Base-by-base conservation (phyloP, 2,329 filamentous ascomycete species). In the Penicillium hordei region DNA sequence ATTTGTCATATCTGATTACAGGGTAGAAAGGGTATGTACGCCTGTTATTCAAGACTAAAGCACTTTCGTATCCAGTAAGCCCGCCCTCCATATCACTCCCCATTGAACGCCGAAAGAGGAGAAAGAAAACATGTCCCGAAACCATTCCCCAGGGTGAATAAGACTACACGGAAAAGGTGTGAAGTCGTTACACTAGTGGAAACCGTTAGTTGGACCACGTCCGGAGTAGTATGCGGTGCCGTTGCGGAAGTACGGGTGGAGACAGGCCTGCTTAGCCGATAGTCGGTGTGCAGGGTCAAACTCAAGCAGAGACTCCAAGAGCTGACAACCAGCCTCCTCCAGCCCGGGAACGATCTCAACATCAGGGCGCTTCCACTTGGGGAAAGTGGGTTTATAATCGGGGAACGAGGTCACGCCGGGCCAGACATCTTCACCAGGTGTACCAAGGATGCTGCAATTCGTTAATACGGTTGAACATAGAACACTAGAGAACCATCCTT, bases 351-450 rank as follows among this genome's bases (percentile, higher is more conserved):
- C 90, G 36, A 94, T 81, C 29, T 84, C 78, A 48, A 83, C 81
- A 58, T 84, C 81, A 70, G 92, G 88, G 57, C 90, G 86, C 67
- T 83, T 82, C 92, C 92, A 96, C 78, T 95, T 95, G 64, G 92
- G 92, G 78, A 96, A 96, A 3, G 90, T 93, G 29, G 89, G 75
- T 77, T 96, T 96, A 83, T 92, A 96, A 76, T 96, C 93, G 42
- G 92, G 92, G 79, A 95, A 95, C 8, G 90, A 92, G n/a, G 91
- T 94, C 58, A 96, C 91, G 60, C 92, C 92, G 33, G 92, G 92
- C 92, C 92, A 96, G 58, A 86, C 82, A 8, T 86, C 81, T 72
- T 96, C 92, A 53, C 86, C 86, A 4, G 92, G 92, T 4, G 93
- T 96, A 64, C 92, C 91, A 39, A 96, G 85, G 36, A 91, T 77